Conservation (phyloP, 163 green algal genomes). For the Botryococcus braunii region DNA sequence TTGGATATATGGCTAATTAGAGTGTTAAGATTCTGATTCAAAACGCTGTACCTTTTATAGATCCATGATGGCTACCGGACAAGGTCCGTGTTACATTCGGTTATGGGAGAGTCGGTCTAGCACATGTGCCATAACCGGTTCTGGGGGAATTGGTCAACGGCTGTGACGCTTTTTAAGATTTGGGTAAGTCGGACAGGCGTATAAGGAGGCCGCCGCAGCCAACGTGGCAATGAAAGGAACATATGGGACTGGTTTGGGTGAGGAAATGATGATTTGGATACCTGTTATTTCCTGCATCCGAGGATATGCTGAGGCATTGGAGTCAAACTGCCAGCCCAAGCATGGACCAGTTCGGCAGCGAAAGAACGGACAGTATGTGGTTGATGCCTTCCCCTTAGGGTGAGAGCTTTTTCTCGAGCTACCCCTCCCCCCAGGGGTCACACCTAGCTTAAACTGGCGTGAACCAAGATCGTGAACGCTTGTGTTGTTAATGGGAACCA, state of each 20-base stretch:
- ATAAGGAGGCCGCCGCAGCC: background rate
- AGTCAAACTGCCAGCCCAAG: slow-evolving; percentile 21
- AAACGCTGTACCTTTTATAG: background rate
- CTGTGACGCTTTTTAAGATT: slow-evolving; percentile 1
- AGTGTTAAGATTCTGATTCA: background rate
- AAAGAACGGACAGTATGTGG: slow-evolving; percentile 39
- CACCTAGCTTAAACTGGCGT: too few relatives aligned
- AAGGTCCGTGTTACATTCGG: background rate
- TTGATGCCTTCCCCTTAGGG: slow-evolving; percentile 35
- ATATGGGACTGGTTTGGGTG: background rate
- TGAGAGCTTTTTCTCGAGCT: background rate
- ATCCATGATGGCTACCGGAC: background rate
- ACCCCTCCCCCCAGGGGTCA: too few relatives aligned
- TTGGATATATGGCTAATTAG: background rate
- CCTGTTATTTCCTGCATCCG: slow-evolving; percentile 35
- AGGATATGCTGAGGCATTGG: slow-evolving; percentile 39
- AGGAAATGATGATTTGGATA: slow-evolving; percentile 19
- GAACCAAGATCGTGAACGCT: too few relatives aligned
- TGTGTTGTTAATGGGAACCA: too few relatives aligned
- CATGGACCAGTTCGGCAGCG: slow-evolving; percentile 14
- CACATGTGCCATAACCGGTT: background rate
- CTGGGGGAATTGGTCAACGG: background rate
- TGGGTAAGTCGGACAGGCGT: slow-evolving; percentile 7
- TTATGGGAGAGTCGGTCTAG: background rate
- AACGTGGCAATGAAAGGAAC: slow-evolving; percentile 1